Evolutionary conservation across 805 yeast genomes (phyloP).

Genomic region (Kurtzmaniella fragi): DNA sequence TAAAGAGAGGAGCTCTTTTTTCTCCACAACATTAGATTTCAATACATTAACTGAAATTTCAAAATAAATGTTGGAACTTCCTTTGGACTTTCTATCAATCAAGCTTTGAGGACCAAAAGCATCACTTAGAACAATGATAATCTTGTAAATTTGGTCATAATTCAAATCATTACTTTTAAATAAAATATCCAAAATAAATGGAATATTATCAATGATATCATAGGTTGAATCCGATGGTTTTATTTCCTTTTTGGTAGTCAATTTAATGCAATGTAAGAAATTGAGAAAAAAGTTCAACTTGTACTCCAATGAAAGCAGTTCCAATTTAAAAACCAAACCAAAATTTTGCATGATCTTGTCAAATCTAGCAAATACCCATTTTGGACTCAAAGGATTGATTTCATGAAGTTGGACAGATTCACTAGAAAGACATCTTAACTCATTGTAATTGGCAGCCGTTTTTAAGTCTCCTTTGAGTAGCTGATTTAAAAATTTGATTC

Average conservation of each 20-base stretch:
- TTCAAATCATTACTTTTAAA: constrained; percentile 12
- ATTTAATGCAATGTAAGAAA: constrained; percentile 22
- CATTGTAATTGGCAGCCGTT: constrained; percentile 15
- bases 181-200: constrained; percentile 17
- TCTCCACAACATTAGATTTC: constrained; percentile 4
- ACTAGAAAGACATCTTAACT: constrained; percentile 26
- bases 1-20: constrained; percentile 1
- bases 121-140: constrained; percentile 24
- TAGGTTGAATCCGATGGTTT: constrained; percentile 23
- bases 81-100: constrained; percentile 7
- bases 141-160: constrained; percentile 16
- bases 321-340: constrained; percentile 19
- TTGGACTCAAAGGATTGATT: constrained; percentile 23
- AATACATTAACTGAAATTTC: constrained; percentile 5
- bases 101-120: constrained; percentile 25
- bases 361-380: constrained; percentile 30
- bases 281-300: constrained; percentile 18
- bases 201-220: constrained; percentile 29
- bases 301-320: constrained; percentile 15
- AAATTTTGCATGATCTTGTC: constrained; percentile 25
- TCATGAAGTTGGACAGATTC: constrained; percentile 27
- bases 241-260: constrained; percentile 25
- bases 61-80: constrained; percentile 10
- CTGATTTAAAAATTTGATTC: constrained; percentile 19
- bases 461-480: constrained; percentile 16